A percentile compares a stretch with the other conserved stretches of the same genome.
Evolutionary conservation across 2,329 filamentous ascomycete genomes (phyloP).

Genomic region (Fusarium gaditjirri): DNA sequence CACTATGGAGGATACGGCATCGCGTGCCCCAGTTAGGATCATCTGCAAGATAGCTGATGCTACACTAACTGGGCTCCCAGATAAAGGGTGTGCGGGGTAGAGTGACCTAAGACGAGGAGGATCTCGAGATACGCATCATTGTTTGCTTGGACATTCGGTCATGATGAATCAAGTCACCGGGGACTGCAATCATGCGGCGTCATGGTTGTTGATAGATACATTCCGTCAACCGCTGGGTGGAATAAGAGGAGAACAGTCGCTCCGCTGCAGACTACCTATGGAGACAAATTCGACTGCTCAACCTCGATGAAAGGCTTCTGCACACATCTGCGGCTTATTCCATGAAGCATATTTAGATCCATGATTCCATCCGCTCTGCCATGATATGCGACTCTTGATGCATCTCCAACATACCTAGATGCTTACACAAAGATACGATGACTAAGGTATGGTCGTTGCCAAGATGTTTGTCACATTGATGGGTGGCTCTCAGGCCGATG

Average conservation of each 20-base stretch:
- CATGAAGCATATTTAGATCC: neutral
- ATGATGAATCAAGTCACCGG: neutral
- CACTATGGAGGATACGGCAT: constrained; percentile 22
- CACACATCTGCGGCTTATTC: neutral
- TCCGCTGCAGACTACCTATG: neutral
- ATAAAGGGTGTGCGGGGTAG: constrained; percentile 30
- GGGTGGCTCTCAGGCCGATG: constrained; percentile 3
- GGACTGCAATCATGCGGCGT: constrained; percentile 9
- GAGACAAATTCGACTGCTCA: neutral
- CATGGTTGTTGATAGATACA: neutral
- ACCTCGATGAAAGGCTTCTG: neutral
- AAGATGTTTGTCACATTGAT: neutral
- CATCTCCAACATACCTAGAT: neutral
- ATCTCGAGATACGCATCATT: constrained; percentile 15
- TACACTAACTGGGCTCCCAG: constrained; percentile 9
- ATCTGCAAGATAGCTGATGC: constrained; percentile 29
- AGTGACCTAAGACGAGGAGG: neutral
- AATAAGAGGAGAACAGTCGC: neutral
- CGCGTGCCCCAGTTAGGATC: constrained; percentile 12
- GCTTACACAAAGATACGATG: neutral
- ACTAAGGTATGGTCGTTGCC: neutral
- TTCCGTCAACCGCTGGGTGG: neutral
- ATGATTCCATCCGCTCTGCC: neutral
- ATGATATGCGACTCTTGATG: neutral
- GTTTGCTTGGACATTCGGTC: constrained; percentile 7